These are phyloP conservation scores for Verruconis gallopava DNA, from an alignment of 2,329 filamentous ascomycete species.

Conservation along the genomic window DNA sequence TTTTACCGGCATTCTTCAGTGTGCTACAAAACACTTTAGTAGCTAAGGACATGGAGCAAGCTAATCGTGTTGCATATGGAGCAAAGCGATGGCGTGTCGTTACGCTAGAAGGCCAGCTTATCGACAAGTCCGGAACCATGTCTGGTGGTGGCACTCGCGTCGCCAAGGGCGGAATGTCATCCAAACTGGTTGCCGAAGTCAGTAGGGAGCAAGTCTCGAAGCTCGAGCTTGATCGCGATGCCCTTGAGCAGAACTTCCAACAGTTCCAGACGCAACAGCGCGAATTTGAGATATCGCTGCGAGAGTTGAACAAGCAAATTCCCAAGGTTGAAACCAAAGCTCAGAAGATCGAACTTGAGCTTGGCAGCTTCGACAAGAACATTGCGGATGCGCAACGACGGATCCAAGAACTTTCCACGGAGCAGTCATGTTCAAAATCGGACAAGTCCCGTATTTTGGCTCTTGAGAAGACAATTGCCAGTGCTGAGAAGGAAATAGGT, in stretches of 20 bases:
- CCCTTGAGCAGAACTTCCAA: conserved; percentile 68
- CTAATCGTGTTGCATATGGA: conserved; percentile 92
- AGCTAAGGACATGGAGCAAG: conserved; percentile 83
- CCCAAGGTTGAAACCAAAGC: conserved; percentile 79
- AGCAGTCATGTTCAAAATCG: conserved; percentile 66
- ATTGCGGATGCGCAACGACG: conserved; percentile 72
- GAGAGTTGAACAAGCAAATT: conserved; percentile 59
- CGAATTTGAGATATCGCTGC: conserved; percentile 51
- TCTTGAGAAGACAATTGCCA: conserved; percentile 65
- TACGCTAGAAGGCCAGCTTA: conserved; percentile 85
- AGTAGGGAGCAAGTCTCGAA: conserved; percentile 80
- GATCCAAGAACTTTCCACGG: conserved; percentile 69
- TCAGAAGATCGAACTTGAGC: conserved; percentile 79
- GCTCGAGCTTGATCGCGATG: conserved; percentile 75
- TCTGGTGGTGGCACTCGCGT: conserved; percentile 87
- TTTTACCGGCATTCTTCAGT: conserved; percentile 85
- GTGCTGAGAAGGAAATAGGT: conserved; percentile 64
- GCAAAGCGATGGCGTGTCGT: conserved; percentile 91
- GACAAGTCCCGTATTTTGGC: conserved; percentile 62
- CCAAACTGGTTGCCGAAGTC: conserved; percentile 77
- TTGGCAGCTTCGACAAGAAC: conserved; percentile 77
- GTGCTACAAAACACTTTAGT: conserved; percentile 92
- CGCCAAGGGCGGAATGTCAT: conserved; percentile 90
- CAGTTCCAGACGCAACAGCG: conserved; percentile 76
- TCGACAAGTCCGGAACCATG: conserved; percentile 98